phyloP scores from a whole-genome alignment of 2,329 filamentous ascomycete species.

The Podosphaera xanthii region DNA sequence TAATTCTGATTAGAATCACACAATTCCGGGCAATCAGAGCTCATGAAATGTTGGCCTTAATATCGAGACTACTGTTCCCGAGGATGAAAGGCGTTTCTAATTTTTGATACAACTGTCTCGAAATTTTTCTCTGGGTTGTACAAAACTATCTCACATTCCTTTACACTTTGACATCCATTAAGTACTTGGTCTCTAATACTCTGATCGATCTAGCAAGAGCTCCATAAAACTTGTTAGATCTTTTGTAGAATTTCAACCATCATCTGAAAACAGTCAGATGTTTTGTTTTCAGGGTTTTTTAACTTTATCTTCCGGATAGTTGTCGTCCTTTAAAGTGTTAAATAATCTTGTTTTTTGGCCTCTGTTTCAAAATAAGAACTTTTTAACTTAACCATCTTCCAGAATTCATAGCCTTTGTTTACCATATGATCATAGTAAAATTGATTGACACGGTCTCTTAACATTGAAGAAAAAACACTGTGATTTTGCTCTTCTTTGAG shows the following conservation, averaged over 20 bases:
- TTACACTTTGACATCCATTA: background rate
- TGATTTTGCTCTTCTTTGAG: background rate
- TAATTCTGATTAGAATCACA: background rate
- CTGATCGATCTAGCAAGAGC: background rate
- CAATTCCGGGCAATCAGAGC: background rate
- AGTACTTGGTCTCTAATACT: background rate
- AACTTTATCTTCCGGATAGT: background rate
- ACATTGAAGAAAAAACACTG: background rate
- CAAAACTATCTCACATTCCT: background rate
- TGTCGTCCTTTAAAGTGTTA: background rate
- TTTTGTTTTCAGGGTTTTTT: background rate
- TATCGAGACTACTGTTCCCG: background rate
- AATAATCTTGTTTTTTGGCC: background rate
- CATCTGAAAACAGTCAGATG: background rate
- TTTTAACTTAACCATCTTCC: background rate
- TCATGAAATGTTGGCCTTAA: background rate
- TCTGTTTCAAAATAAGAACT: background rate
- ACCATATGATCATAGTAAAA: background rate
- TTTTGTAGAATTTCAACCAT: no score
- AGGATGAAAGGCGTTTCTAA: background rate
- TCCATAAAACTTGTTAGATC: background rate
- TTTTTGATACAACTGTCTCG: background rate
- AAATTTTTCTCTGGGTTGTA: background rate
- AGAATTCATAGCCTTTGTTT: background rate
- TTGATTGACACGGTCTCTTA: background rate